Conservation (phyloP, 768 basidiomycete genomes). For the Tubosaeta brunneosetosa region DNA sequence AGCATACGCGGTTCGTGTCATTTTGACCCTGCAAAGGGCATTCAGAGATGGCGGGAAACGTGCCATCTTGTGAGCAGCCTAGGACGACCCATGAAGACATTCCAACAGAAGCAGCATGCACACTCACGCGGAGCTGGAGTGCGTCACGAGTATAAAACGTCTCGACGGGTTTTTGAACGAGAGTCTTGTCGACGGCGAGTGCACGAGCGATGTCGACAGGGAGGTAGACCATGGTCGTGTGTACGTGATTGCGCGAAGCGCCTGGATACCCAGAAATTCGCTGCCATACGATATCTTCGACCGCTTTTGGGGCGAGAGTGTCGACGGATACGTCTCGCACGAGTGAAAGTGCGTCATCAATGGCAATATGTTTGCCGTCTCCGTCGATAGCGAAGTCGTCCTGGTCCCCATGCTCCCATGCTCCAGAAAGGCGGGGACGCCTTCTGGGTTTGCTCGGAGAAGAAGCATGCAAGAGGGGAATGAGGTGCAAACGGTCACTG, state of each 20-base stretch:
- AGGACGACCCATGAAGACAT: constrained; percentile 6
- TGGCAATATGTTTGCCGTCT: constrained; percentile 48
- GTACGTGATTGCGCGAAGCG: constrained; percentile 61
- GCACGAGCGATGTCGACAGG: constrained; percentile 78
- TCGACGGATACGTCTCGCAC: constrained; percentile 49
- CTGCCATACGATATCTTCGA: constrained; percentile 66
- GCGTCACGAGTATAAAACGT: constrained; percentile 96
- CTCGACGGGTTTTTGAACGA: constrained; percentile 85
- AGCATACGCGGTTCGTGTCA: constrained; percentile 93
- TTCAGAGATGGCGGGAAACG: constrained; percentile 77
- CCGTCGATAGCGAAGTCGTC: constrained; percentile 36
- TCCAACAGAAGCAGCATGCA: background rate
- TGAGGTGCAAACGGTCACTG: constrained; percentile 75
- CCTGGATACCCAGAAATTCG: constrained; percentile 76
- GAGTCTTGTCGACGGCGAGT: constrained; percentile 52
- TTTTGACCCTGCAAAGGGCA: constrained; percentile 56
- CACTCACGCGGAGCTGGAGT: constrained; percentile 75
- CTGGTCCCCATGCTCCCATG: constrained; percentile 49
- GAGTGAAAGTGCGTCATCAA: constrained; percentile 58
- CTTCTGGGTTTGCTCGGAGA: constrained; percentile 51
- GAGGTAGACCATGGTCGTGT: constrained; percentile 73
- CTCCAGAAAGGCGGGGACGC: constrained; percentile 42
- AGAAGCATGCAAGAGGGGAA: constrained; percentile 77
- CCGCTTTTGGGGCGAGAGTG: constrained; percentile 55
- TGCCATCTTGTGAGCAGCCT: constrained; percentile 87